Evolutionary conservation across 1,284 basidiomycete genomes (phyloP).

Genomic region (Takashimella tepidaria): DNA sequence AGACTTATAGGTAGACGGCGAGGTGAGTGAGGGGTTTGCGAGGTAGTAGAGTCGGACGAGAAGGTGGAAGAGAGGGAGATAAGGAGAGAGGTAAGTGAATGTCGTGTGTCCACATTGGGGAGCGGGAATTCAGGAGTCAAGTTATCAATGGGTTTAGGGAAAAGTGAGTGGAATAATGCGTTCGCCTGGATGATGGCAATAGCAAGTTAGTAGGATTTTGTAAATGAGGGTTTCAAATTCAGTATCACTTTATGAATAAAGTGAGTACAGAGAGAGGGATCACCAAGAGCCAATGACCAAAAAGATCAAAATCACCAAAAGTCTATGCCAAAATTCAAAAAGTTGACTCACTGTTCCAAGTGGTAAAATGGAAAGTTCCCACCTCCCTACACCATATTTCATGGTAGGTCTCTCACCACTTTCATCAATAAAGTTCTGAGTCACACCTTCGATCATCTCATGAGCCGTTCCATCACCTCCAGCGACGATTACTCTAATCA

Average conservation of each 20-base stretch:
- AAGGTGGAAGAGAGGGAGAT: conserved; percentile 49
- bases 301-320: no score
- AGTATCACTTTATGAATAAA: neutral
- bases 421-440: conserved; percentile 16
- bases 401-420: neutral
- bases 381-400: conserved; percentile 9
- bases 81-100: conserved; percentile 13
- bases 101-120: neutral
- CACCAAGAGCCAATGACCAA: neutral
- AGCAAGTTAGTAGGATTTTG: no score
- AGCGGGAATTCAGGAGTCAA: conserved; percentile 35
- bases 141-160: conserved; percentile 39
- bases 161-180: conserved; percentile 64
- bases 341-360: conserved; percentile 59
- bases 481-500: conserved; percentile 55
- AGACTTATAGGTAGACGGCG: conserved; percentile 58
- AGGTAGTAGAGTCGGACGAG: conserved; percentile 38
- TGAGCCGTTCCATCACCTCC: conserved; percentile 89
- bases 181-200: conserved; percentile 60
- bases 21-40: conserved; percentile 14
- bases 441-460: conserved; percentile 66
- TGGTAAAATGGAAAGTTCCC: conserved; percentile 54
- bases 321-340: no score
- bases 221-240: no score
- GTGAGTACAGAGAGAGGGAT: neutral